Conservation (phyloP, 257 asterid species). For the Ophiorrhiza pumila region DNA sequence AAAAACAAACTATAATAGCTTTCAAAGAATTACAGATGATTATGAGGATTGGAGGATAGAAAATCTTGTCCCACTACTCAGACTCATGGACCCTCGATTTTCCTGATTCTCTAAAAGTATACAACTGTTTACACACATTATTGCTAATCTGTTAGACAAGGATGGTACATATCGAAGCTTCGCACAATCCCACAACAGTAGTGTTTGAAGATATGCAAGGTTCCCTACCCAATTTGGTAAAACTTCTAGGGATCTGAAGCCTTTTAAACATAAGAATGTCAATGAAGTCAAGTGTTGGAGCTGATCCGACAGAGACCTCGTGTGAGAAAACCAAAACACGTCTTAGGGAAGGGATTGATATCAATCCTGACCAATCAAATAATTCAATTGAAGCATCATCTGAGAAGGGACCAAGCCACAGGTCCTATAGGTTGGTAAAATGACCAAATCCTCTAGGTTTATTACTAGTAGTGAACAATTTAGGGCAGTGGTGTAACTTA, state of each 20-base stretch:
- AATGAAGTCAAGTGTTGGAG: slow-evolving; percentile 17
- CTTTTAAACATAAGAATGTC: rapidly evolving
- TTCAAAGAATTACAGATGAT: too few relatives aligned
- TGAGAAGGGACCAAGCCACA: background rate
- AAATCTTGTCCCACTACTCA: slow-evolving; percentile 3
- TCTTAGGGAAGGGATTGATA: rapidly evolving
- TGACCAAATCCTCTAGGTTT: background rate
- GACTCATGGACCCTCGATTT: background rate
- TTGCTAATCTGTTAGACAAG: background rate
- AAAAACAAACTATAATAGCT: too few relatives aligned
- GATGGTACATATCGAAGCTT: slow-evolving; percentile 13
- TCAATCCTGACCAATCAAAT: background rate
- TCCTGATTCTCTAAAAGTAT: background rate
- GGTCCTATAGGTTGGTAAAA: background rate
- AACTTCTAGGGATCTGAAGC: slow-evolving; percentile 13
- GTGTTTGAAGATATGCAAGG: background rate
- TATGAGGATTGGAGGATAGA: too few relatives aligned
- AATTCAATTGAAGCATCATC: background rate
- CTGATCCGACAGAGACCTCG: slow-evolving; percentile 15
- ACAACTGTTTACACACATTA: background rate
- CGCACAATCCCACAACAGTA: background rate
- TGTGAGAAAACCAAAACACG: slow-evolving; percentile 5
- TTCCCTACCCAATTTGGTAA: slow-evolving; percentile 25
- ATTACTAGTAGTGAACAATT: slow-evolving; percentile 13
- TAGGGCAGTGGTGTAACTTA: background rate